Evolutionary conservation across 2,329 filamentous ascomycete species (phyloP), one percentile per base, ranked within the genome.

Genomic region (Cladosporium phlei): DNA sequence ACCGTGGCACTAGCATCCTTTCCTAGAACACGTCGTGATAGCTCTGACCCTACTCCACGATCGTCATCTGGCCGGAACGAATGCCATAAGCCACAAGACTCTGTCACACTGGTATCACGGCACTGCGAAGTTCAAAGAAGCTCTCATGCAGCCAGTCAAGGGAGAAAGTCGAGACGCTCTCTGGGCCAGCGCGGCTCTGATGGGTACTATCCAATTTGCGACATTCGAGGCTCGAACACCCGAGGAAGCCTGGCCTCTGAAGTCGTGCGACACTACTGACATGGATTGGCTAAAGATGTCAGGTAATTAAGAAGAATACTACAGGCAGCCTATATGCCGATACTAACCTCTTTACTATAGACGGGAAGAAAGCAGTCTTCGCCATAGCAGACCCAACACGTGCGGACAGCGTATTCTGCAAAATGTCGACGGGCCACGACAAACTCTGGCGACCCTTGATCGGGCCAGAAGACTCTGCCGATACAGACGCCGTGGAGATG

Each of bases 231-330:
- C 66, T 1, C 49, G 56, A 0, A 62, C 64, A 0, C 65, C 75
- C 0, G 61, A 71, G 39, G 60, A 75, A 46, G 68, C 74, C 2
- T 85, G 80, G 80, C 80, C 80, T 0, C 62, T 84, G 2, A 73
- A 68, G 28, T 52, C 63, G 2, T 59, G 66, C 0, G 64, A 64
- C 0, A 49, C 65, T 1, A 56, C 63, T 1, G 76, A 82, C 51
- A 65, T 83, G 1, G 69, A 77, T 54, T 85, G 80, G 80, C 58
- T 83, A 2, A 74, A 67, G 39, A 70, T 83, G 59, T 72, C 68
- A 48, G n/a, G n/a, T n/a, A n/a, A n/a, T n/a, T n/a, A n/a, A n/a
- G n/a, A n/a, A n/a, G n/a, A n/a, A n/a, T n/a, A n/a, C n/a, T n/a
- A n/a, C n/a, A n/a, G n/a, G n/a, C n/a, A n/a, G n/a, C n/a, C n/a